Percentiles rank a stretch among this genome's conserved stretches.
phyloP scores from a whole-genome alignment of 176 grass and related monocot genomes.

The Aegilops speltoides region DNA sequence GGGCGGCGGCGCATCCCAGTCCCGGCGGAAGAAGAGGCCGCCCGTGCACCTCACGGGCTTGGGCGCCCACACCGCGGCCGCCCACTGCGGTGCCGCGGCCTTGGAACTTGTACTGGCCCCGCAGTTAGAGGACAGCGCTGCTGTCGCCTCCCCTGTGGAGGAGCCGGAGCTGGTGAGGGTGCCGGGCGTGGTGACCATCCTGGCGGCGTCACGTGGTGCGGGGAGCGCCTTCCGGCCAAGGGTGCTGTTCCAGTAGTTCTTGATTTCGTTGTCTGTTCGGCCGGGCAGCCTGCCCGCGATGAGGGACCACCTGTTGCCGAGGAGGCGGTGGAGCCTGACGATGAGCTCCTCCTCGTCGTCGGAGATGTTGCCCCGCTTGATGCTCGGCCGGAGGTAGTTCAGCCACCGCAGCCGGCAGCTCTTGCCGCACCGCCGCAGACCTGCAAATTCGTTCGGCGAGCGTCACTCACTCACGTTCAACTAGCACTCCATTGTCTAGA shows the following conservation, averaged over 20 bases:
- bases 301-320: conserved; percentile 87
- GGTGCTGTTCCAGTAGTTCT: conserved; percentile 96
- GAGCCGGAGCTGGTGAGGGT: not conserved
- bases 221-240: conserved; percentile 46
- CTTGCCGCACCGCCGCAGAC: conserved; percentile 68
- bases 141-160: not conserved
- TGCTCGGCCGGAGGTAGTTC: conserved; percentile 73
- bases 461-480: no score
- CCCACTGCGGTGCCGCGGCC: not conserved
- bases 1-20: not conserved
- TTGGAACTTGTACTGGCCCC: no score
- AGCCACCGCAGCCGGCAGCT: conserved; percentile 81
- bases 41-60: conserved; percentile 46
- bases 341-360: conserved; percentile 89
- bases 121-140: conserved; percentile 1
- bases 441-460: no score
- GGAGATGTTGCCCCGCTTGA: conserved; percentile 83
- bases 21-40: conserved; percentile 24
- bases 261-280: conserved; percentile 99
- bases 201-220: not conserved
- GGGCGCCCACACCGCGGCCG: conserved; percentile 37
- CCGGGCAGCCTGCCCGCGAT: conserved; percentile 83
- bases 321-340: conserved; percentile 71
- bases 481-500: not conserved
- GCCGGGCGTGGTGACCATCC: not conserved